A percentile compares a stretch with the other conserved stretches of the same genome.
Conservation (phyloP, 2,329 filamentous ascomycete genomes). For the Metarhizium album region DNA sequence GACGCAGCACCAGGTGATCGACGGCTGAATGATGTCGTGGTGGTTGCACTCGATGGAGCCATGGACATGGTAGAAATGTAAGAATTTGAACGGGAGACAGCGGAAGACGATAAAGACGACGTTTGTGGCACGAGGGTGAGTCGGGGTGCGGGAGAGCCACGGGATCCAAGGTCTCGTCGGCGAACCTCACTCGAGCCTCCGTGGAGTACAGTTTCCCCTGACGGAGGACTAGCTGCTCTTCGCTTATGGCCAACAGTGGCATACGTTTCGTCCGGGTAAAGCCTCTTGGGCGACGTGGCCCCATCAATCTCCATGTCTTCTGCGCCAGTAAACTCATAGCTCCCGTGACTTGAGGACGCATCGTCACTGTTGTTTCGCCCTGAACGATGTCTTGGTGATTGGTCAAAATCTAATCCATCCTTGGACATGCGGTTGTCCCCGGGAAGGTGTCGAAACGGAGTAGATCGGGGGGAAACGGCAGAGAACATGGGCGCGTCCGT, state of each 20-base stretch:
- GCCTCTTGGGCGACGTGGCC: slow-evolving; percentile 36
- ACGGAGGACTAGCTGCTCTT: slow-evolving; percentile 43
- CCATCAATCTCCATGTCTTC: slow-evolving; percentile 43
- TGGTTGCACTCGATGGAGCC: slow-evolving; percentile 29
- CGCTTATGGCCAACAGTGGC: slow-evolving; percentile 39
- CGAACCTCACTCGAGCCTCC: slow-evolving; percentile 30
- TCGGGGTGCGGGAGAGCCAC: slow-evolving; percentile 42
- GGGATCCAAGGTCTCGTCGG: slow-evolving; percentile 35
- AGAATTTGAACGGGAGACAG: slow-evolving; percentile 32
- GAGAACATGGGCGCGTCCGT: slow-evolving; percentile 37
- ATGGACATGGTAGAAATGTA: slow-evolving; percentile 36
- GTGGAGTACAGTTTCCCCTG: slow-evolving; percentile 33
- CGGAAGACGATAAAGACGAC: slow-evolving; percentile 28
- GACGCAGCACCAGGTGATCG: slow-evolving; percentile 35
- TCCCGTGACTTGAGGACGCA: slow-evolving; percentile 32
- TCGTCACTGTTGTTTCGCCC: slow-evolving; percentile 44
- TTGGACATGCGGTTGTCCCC: slow-evolving; percentile 33
- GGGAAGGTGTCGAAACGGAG: slow-evolving; percentile 28
- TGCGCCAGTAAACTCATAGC: slow-evolving; percentile 27
- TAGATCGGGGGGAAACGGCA: slow-evolving; percentile 34
- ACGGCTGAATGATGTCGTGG: slow-evolving; percentile 34
- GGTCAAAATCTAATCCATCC: slow-evolving; percentile 34
- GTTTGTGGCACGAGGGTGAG: slow-evolving; percentile 35
- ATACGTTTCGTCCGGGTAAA: slow-evolving; percentile 37
- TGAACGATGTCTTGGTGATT: slow-evolving; percentile 33